phyloP scores from a whole-genome alignment of 1,139 yeast species.

The Pichia sp. region DNA sequence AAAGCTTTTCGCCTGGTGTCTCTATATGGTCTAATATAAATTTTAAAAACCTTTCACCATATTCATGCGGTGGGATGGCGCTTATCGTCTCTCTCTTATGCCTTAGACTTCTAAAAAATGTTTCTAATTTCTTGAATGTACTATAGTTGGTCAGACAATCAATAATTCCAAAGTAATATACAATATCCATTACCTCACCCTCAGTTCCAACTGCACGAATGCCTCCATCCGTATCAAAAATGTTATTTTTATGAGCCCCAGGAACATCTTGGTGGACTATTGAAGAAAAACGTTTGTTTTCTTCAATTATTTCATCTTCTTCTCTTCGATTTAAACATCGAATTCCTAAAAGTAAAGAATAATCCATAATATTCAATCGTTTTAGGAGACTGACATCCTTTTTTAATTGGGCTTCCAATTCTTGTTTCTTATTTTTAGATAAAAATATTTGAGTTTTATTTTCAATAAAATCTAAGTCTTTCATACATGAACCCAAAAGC shows the following conservation, averaged over 20 bases:
- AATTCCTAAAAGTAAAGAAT: slow-evolving; percentile 80
- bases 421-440: slow-evolving; percentile 61
- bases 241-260: slow-evolving; percentile 11
- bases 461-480: slow-evolving; percentile 86
- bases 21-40: slow-evolving; percentile 48
- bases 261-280: slow-evolving; percentile 26
- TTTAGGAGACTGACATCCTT: slow-evolving; percentile 70
- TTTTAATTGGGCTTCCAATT: slow-evolving; percentile 63
- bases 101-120: slow-evolving; percentile 73
- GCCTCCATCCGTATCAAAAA: slow-evolving; percentile 54
- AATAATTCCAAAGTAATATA: slow-evolving; percentile 89
- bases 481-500: slow-evolving; percentile 43
- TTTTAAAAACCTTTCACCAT: slow-evolving; percentile 76
- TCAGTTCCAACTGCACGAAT: slow-evolving; percentile 65
- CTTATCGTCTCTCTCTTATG: slow-evolving; percentile 69
- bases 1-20: slow-evolving; percentile 8
- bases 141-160: slow-evolving; percentile 90
- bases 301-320: slow-evolving; percentile 20
- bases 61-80: slow-evolving; percentile 85
- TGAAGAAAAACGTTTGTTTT: slow-evolving; percentile 18
- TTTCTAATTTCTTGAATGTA: slow-evolving; percentile 69
- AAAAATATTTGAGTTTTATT: slow-evolving; percentile 54
- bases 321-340: slow-evolving; percentile 45
- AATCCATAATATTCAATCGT: slow-evolving; percentile 86
- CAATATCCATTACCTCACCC: slow-evolving; percentile 57